Conservation (phyloP, 2,329 filamentous ascomycete genomes). For the Xylaria hypoxylon region DNA sequence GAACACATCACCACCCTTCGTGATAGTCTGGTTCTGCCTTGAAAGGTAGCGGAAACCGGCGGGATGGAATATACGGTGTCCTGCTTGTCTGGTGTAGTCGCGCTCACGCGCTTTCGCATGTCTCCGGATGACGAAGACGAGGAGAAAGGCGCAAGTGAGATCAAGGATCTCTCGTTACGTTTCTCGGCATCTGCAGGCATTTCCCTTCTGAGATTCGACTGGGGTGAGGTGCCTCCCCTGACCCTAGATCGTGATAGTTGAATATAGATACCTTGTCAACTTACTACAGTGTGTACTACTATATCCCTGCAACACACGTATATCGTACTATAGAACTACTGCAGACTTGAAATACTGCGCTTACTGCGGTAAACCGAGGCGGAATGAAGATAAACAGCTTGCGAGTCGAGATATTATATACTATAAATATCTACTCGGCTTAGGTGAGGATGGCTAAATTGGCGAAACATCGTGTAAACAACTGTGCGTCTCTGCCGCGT, state of each 20-base stretch:
- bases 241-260: slow-evolving; percentile 25
- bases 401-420: slow-evolving; percentile 1
- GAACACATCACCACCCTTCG: slow-evolving; percentile 21
- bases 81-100: slow-evolving; percentile 2
- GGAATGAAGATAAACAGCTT: slow-evolving; percentile 15
- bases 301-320: slow-evolving; percentile 25
- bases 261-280: slow-evolving; percentile 21
- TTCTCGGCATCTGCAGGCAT: slow-evolving; percentile 26
- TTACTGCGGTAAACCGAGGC: slow-evolving; percentile 30
- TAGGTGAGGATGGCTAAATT: slow-evolving; percentile 31
- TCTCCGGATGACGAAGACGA: neutral
- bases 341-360: slow-evolving; percentile 24
- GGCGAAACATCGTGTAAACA: slow-evolving; percentile 19
- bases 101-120: slow-evolving; percentile 5
- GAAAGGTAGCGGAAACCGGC: slow-evolving; percentile 10
- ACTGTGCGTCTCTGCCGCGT: slow-evolving; percentile 6
- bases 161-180: slow-evolving; percentile 5
- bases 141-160: neutral
- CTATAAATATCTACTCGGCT: slow-evolving; percentile 22
- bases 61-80: slow-evolving; percentile 8
- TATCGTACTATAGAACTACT: slow-evolving; percentile 13
- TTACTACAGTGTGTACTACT: slow-evolving; percentile 7
- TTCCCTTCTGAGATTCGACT: slow-evolving; percentile 23
- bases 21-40: slow-evolving; percentile 25
- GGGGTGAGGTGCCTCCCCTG: slow-evolving; percentile 23